A percentile compares a stretch with the other conserved stretches of the same genome.
These are phyloP conservation scores for Micractinium sp. DNA, from an alignment of 139 green algal genomes.

Conservation along the genomic window DNA sequence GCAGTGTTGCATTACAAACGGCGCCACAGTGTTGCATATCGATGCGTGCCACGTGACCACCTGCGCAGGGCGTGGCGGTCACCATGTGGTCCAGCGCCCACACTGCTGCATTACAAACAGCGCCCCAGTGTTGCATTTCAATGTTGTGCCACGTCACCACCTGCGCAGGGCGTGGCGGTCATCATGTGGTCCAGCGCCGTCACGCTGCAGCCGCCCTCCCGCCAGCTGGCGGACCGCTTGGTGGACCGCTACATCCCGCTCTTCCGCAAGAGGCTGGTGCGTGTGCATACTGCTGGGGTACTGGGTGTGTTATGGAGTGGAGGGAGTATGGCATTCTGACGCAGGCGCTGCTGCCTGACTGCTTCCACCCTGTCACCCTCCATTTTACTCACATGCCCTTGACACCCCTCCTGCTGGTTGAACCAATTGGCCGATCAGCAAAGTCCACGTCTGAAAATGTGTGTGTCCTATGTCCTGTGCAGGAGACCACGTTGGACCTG, in stretches of 20 bases:
- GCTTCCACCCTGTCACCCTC: too few relatives aligned
- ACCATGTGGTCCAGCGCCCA: background rate
- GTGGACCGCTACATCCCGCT: background rate
- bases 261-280: background rate
- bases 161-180: constrained; percentile 4
- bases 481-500: background rate
- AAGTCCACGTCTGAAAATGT: background rate
- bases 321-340: too few relatives aligned
- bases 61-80: constrained; percentile 3
- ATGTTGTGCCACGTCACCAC: background rate
- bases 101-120: background rate
- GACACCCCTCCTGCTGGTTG: too few relatives aligned
- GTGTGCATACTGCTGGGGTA: background rate
- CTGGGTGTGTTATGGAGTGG: background rate
- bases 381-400: too few relatives aligned
- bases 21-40: background rate
- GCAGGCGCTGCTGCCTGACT: too few relatives aligned
- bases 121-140: background rate
- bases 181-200: background rate
- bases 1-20: background rate
- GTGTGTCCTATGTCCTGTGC: background rate
- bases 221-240: background rate
- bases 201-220: background rate
- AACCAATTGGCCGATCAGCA: too few relatives aligned
- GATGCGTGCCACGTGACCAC: background rate